Evolutionary conservation across 371 early-diverging fungal species (phyloP).

Genomic region (Apophysomyces ossiformis): DNA sequence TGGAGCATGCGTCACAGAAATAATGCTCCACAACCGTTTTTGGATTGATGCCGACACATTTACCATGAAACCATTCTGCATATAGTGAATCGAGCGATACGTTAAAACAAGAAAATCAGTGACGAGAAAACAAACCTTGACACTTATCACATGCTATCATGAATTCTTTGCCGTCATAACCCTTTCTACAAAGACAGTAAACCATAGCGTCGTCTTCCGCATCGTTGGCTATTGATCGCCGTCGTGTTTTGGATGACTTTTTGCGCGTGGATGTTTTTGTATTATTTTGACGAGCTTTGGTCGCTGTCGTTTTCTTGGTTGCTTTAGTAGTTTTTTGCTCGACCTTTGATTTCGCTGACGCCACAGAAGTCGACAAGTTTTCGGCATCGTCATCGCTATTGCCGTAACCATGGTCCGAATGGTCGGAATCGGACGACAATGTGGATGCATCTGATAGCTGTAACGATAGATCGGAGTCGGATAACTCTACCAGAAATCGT

Average conservation of each 20-base stretch:
- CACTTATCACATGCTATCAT: slow-evolving; percentile 84
- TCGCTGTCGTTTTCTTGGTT: slow-evolving; percentile 20
- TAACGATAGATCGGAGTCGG: slow-evolving; percentile 42
- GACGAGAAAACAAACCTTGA: slow-evolving; percentile 38
- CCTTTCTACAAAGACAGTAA: slow-evolving; percentile 61
- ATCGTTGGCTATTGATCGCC: slow-evolving; percentile 1
- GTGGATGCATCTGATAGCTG: slow-evolving; percentile 48
- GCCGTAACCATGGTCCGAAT: slow-evolving; percentile 14
- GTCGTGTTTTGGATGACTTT: not conserved
- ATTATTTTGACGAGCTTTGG: slow-evolving; percentile 21
- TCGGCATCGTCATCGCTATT: slow-evolving; percentile 21
- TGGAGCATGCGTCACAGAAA: slow-evolving; percentile 51
- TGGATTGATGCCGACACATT: slow-evolving; percentile 65
- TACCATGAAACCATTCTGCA: slow-evolving; percentile 80
- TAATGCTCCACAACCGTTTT: slow-evolving; percentile 56
- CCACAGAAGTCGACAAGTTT: not conserved
- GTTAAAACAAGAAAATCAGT: not conserved
- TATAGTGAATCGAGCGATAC: not conserved
- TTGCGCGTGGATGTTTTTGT: slow-evolving; percentile 27
- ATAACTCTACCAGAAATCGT: slow-evolving; percentile 18
- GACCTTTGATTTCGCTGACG: slow-evolving; percentile 10
- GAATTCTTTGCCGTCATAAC: slow-evolving; percentile 72
- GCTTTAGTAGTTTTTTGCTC: slow-evolving; percentile 10
- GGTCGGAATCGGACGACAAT: slow-evolving; percentile 44
- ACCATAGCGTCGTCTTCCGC: slow-evolving; percentile 24